These are phyloP conservation scores for Parsonsia alboflavescens DNA, from an alignment of 257 asterid species.

Conservation along the genomic window DNA sequence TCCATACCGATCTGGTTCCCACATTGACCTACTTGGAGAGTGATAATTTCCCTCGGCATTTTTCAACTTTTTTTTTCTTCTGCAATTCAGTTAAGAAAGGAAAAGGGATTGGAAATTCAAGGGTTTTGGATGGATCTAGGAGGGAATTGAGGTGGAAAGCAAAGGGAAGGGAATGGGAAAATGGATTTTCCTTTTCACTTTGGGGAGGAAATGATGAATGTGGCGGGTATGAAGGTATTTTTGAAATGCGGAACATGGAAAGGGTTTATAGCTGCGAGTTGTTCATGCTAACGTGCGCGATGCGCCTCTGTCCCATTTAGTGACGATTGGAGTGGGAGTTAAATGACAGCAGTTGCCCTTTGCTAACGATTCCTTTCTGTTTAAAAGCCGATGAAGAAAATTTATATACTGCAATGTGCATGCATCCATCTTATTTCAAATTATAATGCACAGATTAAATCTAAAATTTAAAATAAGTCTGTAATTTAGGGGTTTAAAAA, in stretches of 20 bases:
- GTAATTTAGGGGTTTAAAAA: too few species aligned
- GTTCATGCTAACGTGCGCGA: not conserved
- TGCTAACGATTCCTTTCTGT: too few species aligned
- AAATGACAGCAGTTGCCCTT: too few species aligned
- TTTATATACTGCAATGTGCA: too few species aligned
- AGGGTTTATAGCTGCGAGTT: not conserved
- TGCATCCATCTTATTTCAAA: too few species aligned
- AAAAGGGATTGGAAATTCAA: constrained; percentile 48
- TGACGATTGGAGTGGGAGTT: not conserved
- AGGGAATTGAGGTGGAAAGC: not conserved
- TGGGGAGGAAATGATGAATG: not conserved
- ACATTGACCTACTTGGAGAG: constrained; percentile 97
- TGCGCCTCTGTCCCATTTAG: not conserved
- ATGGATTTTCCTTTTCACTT: not conserved
- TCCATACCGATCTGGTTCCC: constrained; percentile 99
- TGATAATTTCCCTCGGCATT: constrained; percentile 97
- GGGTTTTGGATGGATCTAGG: constrained; percentile 5
- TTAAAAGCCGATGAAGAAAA: too few species aligned
- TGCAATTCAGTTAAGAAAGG: constrained; percentile 54
- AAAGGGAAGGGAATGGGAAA: not conserved
- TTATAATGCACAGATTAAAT: too few species aligned
- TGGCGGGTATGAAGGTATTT: constrained; percentile 16
- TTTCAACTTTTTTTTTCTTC: constrained; percentile 8
- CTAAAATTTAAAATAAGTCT: too few species aligned
- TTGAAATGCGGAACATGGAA: constrained; percentile 2